Conservation (phyloP, 2,329 filamentous ascomycete genomes). For the Rutstroemia sp. region DNA sequence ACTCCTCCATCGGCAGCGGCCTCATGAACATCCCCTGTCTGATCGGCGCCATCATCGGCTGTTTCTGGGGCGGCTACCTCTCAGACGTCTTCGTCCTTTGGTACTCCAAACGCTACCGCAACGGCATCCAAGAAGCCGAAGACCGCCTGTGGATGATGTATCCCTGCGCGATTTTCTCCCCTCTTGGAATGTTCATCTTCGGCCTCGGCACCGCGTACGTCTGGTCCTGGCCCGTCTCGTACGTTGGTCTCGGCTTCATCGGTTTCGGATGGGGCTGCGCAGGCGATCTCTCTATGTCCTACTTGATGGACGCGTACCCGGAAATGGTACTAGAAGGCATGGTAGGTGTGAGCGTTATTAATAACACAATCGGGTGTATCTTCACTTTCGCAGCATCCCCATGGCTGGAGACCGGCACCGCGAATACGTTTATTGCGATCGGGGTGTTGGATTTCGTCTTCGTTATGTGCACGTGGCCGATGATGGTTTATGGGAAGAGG, state of each 20-base stretch:
- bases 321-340: conserved; percentile 51
- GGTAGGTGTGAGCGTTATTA: conserved; percentile 50
- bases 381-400: conserved; percentile 44
- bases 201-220: conserved; percentile 35
- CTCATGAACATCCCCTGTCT: conserved; percentile 51
- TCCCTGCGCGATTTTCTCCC: conserved; percentile 28
- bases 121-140: conserved; percentile 34
- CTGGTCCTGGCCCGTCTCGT: conserved; percentile 46
- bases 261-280: conserved; percentile 53
- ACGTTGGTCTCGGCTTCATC: conserved; percentile 48
- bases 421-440: conserved; percentile 44
- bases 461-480: conserved; percentile 43
- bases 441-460: conserved; percentile 44
- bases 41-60: conserved; percentile 47
- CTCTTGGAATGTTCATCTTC: conserved; percentile 35
- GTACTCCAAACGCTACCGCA: conserved; percentile 25
- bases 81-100: conserved; percentile 49
- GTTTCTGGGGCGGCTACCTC: conserved; percentile 49
- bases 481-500: conserved; percentile 47
- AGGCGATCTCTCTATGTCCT: conserved; percentile 47
- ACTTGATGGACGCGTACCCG: conserved; percentile 48
- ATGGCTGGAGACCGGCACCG: conserved; percentile 42
- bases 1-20: conserved; percentile 43
- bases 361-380: conserved; percentile 46
- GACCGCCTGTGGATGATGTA: conserved; percentile 31